phyloP scores from a whole-genome alignment of 306 rosid genomes.

The Lagenaria siceraria region DNA sequence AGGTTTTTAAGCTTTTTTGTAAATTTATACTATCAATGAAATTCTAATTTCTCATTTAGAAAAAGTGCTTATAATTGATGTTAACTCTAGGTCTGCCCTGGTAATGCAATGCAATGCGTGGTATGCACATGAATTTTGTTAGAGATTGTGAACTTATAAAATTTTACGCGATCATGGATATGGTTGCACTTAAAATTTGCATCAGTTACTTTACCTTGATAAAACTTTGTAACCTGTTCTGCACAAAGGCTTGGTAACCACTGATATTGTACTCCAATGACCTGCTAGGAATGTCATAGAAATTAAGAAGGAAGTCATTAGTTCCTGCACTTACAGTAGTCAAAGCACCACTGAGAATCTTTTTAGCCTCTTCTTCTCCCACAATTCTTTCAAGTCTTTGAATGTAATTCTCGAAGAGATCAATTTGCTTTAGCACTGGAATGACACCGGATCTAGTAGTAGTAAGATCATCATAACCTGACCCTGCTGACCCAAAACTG shows the following conservation, averaged over 20 bases:
- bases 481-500: conserved; percentile 47
- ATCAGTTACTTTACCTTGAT: conserved; percentile 20
- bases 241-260: conserved; percentile 49
- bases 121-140: neutral
- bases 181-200: neutral
- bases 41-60: too few relatives aligned
- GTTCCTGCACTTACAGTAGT: conserved; percentile 41
- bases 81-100: neutral
- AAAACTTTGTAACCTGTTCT: conserved; percentile 18
- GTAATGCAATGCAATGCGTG: neutral
- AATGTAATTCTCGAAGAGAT: conserved; percentile 33
- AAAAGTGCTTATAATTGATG: neutral
- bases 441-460: conserved; percentile 14
- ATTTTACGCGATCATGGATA: neutral
- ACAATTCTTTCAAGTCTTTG: conserved; percentile 22
- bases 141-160: neutral
- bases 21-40: too few relatives aligned
- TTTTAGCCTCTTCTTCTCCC: conserved; percentile 28
- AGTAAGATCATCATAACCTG: conserved; percentile 43
- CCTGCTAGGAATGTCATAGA: conserved; percentile 38
- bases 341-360: conserved; percentile 21
- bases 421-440: conserved; percentile 32
- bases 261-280: conserved; percentile 21
- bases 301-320: conserved; percentile 48
- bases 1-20: too few relatives aligned